phyloP scores from a whole-genome alignment of 2,329 filamentous ascomycete genomes.

The Aspergillus sojae region DNA sequence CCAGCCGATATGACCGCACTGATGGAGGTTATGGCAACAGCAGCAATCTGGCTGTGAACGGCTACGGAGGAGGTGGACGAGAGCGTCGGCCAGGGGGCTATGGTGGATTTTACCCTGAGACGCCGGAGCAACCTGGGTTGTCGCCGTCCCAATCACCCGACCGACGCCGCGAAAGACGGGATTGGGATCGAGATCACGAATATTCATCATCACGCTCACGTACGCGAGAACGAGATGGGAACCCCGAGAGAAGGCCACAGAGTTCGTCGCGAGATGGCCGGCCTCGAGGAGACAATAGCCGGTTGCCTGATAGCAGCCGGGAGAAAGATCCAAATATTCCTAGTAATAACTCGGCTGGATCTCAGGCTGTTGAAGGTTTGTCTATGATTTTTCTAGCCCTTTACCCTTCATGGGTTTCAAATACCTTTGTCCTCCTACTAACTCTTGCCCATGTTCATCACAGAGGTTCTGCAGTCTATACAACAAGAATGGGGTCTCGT shows the following conservation, averaged over 20 bases:
- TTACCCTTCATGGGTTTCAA: not conserved
- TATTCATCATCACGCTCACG: conserved; percentile 38
- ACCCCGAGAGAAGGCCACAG: conserved; percentile 30
- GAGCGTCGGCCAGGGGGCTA: conserved; percentile 48
- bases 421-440: conserved; percentile 5
- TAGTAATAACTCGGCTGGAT: conserved; percentile 22
- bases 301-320: conserved; percentile 25
- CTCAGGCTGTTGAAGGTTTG: conserved; percentile 43
- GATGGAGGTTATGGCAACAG: conserved; percentile 37
- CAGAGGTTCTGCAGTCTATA: conserved; percentile 76
- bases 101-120: conserved; percentile 45
- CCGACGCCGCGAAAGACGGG: conserved; percentile 33
- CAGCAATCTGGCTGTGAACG: conserved; percentile 35
- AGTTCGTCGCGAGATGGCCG: conserved; percentile 29
- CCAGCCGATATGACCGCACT: conserved; percentile 37
- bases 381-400: not conserved
- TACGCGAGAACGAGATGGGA: conserved; percentile 36
- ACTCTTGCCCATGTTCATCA: not conserved
- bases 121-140: conserved; percentile 30
- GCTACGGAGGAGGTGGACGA: conserved; percentile 33
- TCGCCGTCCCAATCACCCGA: conserved; percentile 34
- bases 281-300: conserved; percentile 23
- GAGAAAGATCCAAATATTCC: conserved; percentile 16
- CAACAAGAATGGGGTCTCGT: conserved; percentile 90
- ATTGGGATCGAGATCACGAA: conserved; percentile 34